Evolutionary conservation across 129 eudicot genomes (phyloP).

Genomic region (Saussurea involucrata): DNA sequence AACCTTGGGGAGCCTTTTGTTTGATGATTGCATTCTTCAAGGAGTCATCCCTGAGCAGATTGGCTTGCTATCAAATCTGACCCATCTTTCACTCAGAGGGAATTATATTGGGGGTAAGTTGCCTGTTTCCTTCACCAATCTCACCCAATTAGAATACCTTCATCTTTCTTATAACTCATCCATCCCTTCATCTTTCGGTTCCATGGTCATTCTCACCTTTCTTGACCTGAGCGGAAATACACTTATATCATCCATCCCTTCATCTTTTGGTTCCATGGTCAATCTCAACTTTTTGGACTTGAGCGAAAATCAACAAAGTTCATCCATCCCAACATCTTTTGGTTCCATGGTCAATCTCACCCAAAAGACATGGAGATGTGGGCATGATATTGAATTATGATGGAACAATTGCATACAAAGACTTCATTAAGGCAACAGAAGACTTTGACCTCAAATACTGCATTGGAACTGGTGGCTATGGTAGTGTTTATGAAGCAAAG

Average conservation of each 20-base stretch:
- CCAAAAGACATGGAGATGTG: background rate
- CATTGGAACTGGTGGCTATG: slow-evolving; percentile 12
- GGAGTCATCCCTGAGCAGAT: slow-evolving; percentile 12
- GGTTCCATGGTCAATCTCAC: slow-evolving; percentile 11
- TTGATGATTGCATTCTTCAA: background rate
- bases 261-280: background rate
- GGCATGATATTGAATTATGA: background rate
- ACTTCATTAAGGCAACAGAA: background rate
- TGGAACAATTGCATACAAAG: slow-evolving; percentile 2
- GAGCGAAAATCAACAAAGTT: background rate
- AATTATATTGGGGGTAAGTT: background rate
- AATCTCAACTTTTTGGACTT: background rate
- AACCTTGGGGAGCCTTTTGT: background rate
- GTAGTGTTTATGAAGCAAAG: slow-evolving; percentile 2
- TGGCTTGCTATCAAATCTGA: slow-evolving; percentile 2
- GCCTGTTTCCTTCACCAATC: slow-evolving; percentile 1
- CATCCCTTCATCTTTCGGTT: background rate
- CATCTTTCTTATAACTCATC: slow-evolving; percentile 10
- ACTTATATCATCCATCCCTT: background rate
- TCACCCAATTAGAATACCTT: background rate
- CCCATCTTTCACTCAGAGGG: background rate
- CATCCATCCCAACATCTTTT: slow-evolving; percentile 3
- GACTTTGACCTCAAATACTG: slow-evolving; percentile 4
- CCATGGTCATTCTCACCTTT: background rate
- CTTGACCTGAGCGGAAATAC: background rate